Conservation (phyloP, 1,284 basidiomycete species). For the Leucoagaricus sp. region DNA sequence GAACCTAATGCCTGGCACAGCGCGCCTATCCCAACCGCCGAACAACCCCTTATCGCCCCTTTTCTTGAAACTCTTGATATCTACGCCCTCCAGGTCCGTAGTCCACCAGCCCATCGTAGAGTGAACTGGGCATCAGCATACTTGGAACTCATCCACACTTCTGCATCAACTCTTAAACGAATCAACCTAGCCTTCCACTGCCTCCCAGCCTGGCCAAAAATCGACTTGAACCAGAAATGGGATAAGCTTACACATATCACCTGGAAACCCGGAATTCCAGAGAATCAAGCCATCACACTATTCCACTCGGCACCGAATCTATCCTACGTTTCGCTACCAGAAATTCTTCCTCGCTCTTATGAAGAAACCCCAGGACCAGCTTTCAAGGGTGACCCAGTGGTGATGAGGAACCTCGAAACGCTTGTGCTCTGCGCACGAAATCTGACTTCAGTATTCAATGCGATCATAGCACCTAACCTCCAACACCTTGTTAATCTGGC, state of each 20-base stretch:
- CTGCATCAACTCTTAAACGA: neutral
- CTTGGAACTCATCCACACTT: constrained; percentile 8
- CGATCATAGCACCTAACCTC: constrained; percentile 12
- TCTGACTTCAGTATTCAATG: constrained; percentile 4
- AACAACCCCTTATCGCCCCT: constrained; percentile 2
- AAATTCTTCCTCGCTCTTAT: neutral
- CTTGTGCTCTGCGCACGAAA: constrained; percentile 3
- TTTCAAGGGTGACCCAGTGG: neutral
- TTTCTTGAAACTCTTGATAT: constrained; percentile 7
- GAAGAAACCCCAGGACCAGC: neutral
- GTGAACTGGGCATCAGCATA: neutral
- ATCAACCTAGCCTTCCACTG: neutral
- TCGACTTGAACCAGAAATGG: constrained; percentile 1
- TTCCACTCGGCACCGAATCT: constrained; percentile 11
- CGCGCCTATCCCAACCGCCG: neutral
- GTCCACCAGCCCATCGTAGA: neutral
- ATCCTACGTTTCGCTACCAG: constrained; percentile 4
- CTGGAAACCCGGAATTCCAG: constrained; percentile 5
- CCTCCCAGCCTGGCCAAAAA: neutral
- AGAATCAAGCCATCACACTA: neutral
- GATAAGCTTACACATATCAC: constrained; percentile 10
- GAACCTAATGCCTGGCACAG: neutral
- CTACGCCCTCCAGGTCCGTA: neutral
- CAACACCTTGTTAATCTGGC: constrained; percentile 6
- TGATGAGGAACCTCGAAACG: constrained; percentile 4